Percentiles rank a stretch among this genome's conserved stretches.
These are phyloP conservation scores for Teratosphaeria destructans DNA, from an alignment of 2,329 filamentous ascomycete species.

Conservation along the genomic window DNA sequence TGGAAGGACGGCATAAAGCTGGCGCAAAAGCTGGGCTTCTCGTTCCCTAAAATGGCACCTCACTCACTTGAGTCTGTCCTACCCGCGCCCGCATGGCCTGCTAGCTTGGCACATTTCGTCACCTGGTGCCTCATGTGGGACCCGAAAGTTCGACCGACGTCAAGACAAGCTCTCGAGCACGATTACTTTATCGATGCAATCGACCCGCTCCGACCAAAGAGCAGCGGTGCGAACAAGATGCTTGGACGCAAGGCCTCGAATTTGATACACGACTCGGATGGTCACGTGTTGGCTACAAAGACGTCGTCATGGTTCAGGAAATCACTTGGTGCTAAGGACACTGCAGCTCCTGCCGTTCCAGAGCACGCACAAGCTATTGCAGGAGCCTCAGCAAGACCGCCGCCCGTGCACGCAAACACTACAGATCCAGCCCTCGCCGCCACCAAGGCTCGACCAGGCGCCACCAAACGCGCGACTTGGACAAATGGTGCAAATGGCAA, in stretches of 20 bases:
- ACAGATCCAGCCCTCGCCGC: slow-evolving; percentile 31
- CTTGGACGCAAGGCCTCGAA: slow-evolving; percentile 87
- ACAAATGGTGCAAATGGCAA: slow-evolving; percentile 63
- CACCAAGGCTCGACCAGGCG: slow-evolving; percentile 46
- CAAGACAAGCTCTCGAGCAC: slow-evolving; percentile 84
- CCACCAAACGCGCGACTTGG: slow-evolving; percentile 85
- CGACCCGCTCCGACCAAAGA: slow-evolving; percentile 86
- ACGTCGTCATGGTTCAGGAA: slow-evolving; percentile 90
- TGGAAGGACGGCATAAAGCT: slow-evolving; percentile 92
- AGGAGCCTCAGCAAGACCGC: slow-evolving; percentile 31
- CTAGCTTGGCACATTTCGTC: slow-evolving; percentile 79
- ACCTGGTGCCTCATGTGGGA: slow-evolving; percentile 99
- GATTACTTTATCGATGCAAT: slow-evolving; percentile 91
- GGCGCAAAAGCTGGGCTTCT: slow-evolving; percentile 93
- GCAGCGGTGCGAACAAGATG: slow-evolving; percentile 73
- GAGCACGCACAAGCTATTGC: slow-evolving; percentile 32
- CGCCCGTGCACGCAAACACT: slow-evolving; percentile 34
- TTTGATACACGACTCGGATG: slow-evolving; percentile 57
- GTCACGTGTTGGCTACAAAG: slow-evolving; percentile 59
- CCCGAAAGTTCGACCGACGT: slow-evolving; percentile 81
- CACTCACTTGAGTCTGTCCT: slow-evolving; percentile 93
- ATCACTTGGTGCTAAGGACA: slow-evolving; percentile 74
- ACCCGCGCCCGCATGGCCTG: slow-evolving; percentile 81
- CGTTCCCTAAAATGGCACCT: slow-evolving; percentile 97
- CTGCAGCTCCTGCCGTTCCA: slow-evolving; percentile 53